Evolutionary conservation across 176 grass and related monocot species (phyloP).

Genomic region (Oryza glaberrima): DNA sequence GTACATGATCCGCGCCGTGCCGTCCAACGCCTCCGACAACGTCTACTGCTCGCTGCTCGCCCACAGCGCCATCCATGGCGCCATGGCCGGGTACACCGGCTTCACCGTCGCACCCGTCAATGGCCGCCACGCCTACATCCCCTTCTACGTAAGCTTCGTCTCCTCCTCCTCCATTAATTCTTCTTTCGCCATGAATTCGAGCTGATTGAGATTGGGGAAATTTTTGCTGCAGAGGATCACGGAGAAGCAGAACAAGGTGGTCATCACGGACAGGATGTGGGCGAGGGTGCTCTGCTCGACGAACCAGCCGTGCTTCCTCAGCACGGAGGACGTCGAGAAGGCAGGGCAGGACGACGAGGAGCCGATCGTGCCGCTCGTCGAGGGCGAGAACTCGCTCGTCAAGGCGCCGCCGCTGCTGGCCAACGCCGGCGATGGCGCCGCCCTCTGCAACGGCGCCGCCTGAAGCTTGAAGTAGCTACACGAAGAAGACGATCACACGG

Average conservation of each 20-base stretch:
- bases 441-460: slow-evolving; percentile 27
- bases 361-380: slow-evolving; percentile 40
- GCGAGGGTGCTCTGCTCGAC: slow-evolving; percentile 83
- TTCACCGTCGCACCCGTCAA: slow-evolving; percentile 83
- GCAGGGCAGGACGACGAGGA: slow-evolving; percentile 39
- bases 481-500: not conserved
- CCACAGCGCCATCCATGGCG: slow-evolving; percentile 89
- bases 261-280: slow-evolving; percentile 92
- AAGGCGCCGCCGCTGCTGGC: slow-evolving; percentile 19
- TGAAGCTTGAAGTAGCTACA: slow-evolving; percentile 34
- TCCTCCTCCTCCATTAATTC: not conserved
- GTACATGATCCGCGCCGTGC: slow-evolving; percentile 92
- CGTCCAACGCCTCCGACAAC: slow-evolving; percentile 82
- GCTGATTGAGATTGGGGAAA: not conserved
- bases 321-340: slow-evolving; percentile 60
- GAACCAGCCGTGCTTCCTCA: slow-evolving; percentile 89
- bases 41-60: slow-evolving; percentile 85
- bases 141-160: slow-evolving; percentile 63
- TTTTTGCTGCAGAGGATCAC: slow-evolving; percentile 67
- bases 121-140: slow-evolving; percentile 80
- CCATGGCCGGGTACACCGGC: slow-evolving; percentile 90
- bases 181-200: not conserved
- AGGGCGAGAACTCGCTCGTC: slow-evolving; percentile 47
- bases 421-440: slow-evolving; percentile 34
- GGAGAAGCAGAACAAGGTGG: slow-evolving; percentile 84